phyloP scores from a whole-genome alignment of 768 basidiomycete species.

The Collybia sp. region DNA sequence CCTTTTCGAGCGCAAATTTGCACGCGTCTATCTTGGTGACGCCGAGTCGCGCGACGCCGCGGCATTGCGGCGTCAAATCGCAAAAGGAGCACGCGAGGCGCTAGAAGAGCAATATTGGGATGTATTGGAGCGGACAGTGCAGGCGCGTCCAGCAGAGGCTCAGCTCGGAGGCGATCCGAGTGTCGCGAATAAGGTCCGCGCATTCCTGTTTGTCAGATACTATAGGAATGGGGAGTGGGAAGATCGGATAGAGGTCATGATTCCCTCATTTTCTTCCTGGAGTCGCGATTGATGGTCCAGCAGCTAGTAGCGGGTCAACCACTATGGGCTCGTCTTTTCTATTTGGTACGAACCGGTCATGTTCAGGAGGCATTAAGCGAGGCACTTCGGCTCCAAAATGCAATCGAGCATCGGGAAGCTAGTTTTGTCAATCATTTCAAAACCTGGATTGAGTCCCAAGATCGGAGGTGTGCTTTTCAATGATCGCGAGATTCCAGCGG shows the following conservation, averaged over 20 bases:
- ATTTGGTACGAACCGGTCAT: conserved; percentile 85
- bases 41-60: conserved; percentile 62
- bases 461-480: conserved; percentile 54
- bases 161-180: conserved; percentile 89
- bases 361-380: conserved; percentile 76
- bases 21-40: conserved; percentile 69
- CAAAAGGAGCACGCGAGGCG: conserved; percentile 71
- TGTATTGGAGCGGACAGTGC: conserved; percentile 76
- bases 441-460: conserved; percentile 77
- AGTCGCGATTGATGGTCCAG: conserved; percentile 3
- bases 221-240: conserved; percentile 84
- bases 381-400: conserved; percentile 62
- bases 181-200: conserved; percentile 83
- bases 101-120: conserved; percentile 90
- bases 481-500: not conserved
- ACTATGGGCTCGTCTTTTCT: conserved; percentile 93
- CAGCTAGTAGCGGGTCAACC: conserved; percentile 85
- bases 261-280: not conserved
- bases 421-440: conserved; percentile 81
- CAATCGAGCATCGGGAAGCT: conserved; percentile 72
- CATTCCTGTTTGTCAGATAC: conserved; percentile 78
- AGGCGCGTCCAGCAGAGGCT: conserved; percentile 79
- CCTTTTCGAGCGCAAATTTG: conserved; percentile 78
- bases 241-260: conserved; percentile 76
- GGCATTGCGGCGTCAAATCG: conserved; percentile 67